phyloP scores from a whole-genome alignment of 2,329 filamentous ascomycete genomes.

The Decorospora gaudefroyi region DNA sequence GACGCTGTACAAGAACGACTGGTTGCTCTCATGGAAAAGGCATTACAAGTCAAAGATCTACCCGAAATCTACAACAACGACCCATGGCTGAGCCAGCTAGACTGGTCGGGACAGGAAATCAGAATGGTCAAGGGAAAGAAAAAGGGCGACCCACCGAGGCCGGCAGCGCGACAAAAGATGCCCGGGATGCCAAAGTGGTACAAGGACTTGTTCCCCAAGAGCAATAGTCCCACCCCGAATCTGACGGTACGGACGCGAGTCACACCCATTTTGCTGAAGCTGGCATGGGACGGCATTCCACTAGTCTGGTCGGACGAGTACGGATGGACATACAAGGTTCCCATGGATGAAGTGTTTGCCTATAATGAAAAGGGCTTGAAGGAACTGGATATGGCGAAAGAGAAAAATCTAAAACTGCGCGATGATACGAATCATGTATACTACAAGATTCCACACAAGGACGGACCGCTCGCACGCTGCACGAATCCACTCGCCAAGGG shows the following conservation, averaged over 20 bases:
- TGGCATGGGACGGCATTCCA: constrained; percentile 88
- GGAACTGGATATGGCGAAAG: constrained; percentile 74
- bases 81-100: constrained; percentile 89
- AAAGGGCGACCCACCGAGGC: constrained; percentile 77
- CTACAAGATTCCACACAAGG: constrained; percentile 95
- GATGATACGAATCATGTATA: constrained; percentile 71
- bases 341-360: constrained; percentile 61
- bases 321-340: constrained; percentile 89
- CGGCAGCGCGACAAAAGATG: constrained; percentile 83
- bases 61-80: constrained; percentile 73
- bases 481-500: constrained; percentile 87
- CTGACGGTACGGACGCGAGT: constrained; percentile 86
- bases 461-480: constrained; percentile 84
- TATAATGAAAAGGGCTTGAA: constrained; percentile 75
- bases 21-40: constrained; percentile 72
- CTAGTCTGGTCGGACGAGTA: constrained; percentile 91
- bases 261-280: constrained; percentile 78
- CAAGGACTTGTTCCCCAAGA: constrained; percentile 80
- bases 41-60: constrained; percentile 72
- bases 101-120: constrained; percentile 93
- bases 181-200: constrained; percentile 97
- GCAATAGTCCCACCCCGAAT: constrained; percentile 68
- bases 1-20: constrained; percentile 79
- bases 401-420: constrained; percentile 67
- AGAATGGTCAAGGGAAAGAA: constrained; percentile 91